phyloP scores from a whole-genome alignment of 192 early-diverging fungal species.

The Hyaloraphidium curvatum region DNA sequence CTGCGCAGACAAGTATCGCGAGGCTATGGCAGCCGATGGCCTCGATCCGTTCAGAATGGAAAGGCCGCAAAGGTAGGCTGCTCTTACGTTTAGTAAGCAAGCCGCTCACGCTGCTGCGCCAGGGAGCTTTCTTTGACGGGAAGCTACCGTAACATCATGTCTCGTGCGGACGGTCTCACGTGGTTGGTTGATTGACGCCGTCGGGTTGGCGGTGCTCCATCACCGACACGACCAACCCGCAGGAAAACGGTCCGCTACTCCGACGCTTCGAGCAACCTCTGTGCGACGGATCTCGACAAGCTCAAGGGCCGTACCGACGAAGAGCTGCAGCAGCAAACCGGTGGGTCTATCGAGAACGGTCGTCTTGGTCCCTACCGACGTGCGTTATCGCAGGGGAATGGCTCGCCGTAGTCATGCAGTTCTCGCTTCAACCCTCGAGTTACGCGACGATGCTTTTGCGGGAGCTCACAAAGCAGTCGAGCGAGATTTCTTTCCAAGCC shows the following conservation, averaged over 20 bases:
- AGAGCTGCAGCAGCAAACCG: too few relatives aligned
- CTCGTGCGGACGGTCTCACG: constrained; percentile 9
- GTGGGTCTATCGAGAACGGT: constrained; percentile 4
- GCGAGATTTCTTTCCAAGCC: too few relatives aligned
- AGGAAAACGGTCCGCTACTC: constrained; percentile 42
- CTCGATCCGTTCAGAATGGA: constrained; percentile 47
- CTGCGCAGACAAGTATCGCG: constrained; percentile 34
- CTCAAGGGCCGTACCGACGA: constrained; percentile 25
- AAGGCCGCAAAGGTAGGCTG: constrained; percentile 26
- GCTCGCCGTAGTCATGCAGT: constrained; percentile 48
- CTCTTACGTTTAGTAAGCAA: background rate
- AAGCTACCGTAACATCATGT: constrained; percentile 23
- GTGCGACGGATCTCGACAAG: constrained; percentile 39
- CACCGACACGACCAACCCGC: constrained; percentile 21
- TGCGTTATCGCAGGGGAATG: constrained; percentile 32
- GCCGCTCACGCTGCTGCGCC: background rate
- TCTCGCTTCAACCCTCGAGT: constrained; percentile 60
- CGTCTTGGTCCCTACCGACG: background rate
- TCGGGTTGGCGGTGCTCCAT: background rate
- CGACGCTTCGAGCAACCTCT: constrained; percentile 34
- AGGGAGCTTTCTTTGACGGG: constrained; percentile 18
- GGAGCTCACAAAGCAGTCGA: too few relatives aligned
- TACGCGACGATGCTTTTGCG: constrained; percentile 97
- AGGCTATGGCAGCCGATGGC: constrained; percentile 50
- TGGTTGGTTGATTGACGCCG: constrained; percentile 6